Evolutionary conservation across 2,329 filamentous ascomycete species (phyloP), one percentile per base, ranked within the genome.

Genomic region (Fusarium nygamai): DNA sequence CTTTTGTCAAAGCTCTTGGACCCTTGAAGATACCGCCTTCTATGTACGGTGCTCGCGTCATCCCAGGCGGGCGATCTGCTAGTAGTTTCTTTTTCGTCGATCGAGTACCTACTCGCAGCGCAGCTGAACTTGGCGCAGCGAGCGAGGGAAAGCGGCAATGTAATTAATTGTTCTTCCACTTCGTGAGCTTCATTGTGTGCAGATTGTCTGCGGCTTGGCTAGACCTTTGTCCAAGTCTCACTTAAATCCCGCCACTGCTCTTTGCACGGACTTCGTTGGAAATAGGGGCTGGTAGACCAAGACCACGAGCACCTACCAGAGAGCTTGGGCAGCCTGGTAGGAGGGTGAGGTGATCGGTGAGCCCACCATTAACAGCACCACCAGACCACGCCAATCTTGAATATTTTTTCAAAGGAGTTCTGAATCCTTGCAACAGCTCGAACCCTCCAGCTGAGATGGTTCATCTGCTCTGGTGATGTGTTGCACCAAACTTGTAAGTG

Each of bases 271-370:
- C 73, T 62, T 70, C 56, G 39, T 61, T 38, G 61, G 50, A 54
- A 73, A 78, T 76, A 78, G 73, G 76, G 76, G 76, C 57, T 71
- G 56, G 51, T 11, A 61, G 68, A 29, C 56, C 54, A 66, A 59
- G 53, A 46, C 63, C 67, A 67, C 57, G 43, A 72, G 67, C 46
- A 48, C 67, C 54, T 66, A 44, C 56, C 22, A 70, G 61, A 65
- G 38, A 36, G 60, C 64, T 73, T 63, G 54, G 31, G 58, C 44
- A 58, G 56, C 38, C 65, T 63, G 50, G 56, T 56, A 57, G 67
- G 75, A 63, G 67, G 75, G 76, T 78, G 76, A 78, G 73, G 69
- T 75, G 76, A 78, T 78, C 64, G 51, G 48, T 74, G 65, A 78
- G 72, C 67, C 75, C 71, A 78, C 73, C 67, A 78, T 69, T 61